A percentile compares a stretch with the other conserved stretches of the same genome.
Evolutionary conservation across 1,139 yeast species (phyloP).

Genomic region (Lodderomyces theae): DNA sequence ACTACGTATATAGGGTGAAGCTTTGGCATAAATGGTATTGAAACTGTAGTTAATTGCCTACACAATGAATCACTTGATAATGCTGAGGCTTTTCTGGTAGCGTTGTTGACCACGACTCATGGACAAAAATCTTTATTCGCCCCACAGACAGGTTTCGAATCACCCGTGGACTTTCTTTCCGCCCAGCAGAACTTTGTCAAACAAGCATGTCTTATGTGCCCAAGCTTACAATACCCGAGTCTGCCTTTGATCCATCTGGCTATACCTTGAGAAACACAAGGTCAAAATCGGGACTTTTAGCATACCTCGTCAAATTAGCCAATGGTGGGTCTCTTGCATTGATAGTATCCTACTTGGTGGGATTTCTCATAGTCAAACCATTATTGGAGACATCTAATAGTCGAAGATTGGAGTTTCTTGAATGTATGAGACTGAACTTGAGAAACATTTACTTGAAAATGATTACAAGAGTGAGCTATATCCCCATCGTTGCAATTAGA

Average conservation of each 20-base stretch:
- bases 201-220: slow-evolving; percentile 26
- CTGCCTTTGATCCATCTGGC: slow-evolving; percentile 36
- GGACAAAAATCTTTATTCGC: no score
- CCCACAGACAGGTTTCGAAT: no score
- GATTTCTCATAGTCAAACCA: slow-evolving; percentile 36
- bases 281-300: slow-evolving; percentile 27
- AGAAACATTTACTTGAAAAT: slow-evolving; percentile 38
- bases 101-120: neutral
- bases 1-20: neutral
- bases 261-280: slow-evolving; percentile 18
- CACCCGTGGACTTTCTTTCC: neutral
- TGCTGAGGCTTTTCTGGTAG: no score
- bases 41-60: no score
- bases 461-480: slow-evolving; percentile 35
- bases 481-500: slow-evolving; percentile 41
- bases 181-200: neutral
- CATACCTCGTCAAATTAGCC: slow-evolving; percentile 32
- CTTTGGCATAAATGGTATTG: neutral
- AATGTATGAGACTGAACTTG: slow-evolving; percentile 30
- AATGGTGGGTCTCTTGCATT: slow-evolving; percentile 36
- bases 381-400: slow-evolving; percentile 30
- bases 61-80: no score
- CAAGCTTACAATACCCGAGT: slow-evolving; percentile 41
- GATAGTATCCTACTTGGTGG: slow-evolving; percentile 30
- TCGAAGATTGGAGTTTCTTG: slow-evolving; percentile 36